Evolutionary conservation across 2,329 filamentous ascomycete genomes (phyloP).

Genomic region (Xylariaceae sp.): DNA sequence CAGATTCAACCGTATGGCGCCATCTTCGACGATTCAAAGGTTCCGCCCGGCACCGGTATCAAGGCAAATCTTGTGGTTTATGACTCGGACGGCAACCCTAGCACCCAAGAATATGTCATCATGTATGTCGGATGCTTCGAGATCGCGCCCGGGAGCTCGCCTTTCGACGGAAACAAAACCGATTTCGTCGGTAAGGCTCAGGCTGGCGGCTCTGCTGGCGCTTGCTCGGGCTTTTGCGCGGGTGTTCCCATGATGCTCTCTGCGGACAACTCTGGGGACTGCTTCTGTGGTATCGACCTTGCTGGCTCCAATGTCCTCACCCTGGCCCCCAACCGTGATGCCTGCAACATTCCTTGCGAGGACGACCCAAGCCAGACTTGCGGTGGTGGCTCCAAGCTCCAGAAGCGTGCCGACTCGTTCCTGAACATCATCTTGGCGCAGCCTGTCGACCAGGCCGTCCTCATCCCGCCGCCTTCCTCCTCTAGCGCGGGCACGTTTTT

Average conservation of each 20-base stretch:
- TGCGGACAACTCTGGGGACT: slow-evolving; percentile 8
- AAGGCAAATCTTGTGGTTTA: slow-evolving; percentile 1
- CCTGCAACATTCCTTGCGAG: slow-evolving; percentile 1
- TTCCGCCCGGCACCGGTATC: neutral
- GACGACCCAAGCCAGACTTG: neutral
- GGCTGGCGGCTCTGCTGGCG: slow-evolving; percentile 2
- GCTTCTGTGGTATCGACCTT: slow-evolving; percentile 6
- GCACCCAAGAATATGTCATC: slow-evolving; percentile 1
- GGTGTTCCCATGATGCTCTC: slow-evolving; percentile 3
- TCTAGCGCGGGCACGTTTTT: too few relatives aligned
- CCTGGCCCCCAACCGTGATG: neutral
- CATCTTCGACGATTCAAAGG: slow-evolving; percentile 3
- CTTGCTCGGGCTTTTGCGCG: slow-evolving; percentile 9
- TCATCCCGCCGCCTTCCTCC: neutral
- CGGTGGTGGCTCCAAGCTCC: neutral
- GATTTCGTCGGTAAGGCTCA: slow-evolving; percentile 1
- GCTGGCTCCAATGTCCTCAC: neutral
- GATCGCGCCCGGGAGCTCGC: neutral
- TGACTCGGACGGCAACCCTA: neutral
- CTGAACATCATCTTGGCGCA: slow-evolving; percentile 7
- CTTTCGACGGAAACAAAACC: slow-evolving; percentile 1
- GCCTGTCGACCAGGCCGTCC: slow-evolving; percentile 1
- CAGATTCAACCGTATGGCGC: slow-evolving; percentile 1
- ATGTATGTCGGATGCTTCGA: slow-evolving; percentile 9
- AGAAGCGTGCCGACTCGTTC: slow-evolving; percentile 1